Evolutionary conservation across 169 alveolate genomes (phyloP), one percentile per base, ranked within the genome.

Genomic region (Plasmodium relictum): DNA sequence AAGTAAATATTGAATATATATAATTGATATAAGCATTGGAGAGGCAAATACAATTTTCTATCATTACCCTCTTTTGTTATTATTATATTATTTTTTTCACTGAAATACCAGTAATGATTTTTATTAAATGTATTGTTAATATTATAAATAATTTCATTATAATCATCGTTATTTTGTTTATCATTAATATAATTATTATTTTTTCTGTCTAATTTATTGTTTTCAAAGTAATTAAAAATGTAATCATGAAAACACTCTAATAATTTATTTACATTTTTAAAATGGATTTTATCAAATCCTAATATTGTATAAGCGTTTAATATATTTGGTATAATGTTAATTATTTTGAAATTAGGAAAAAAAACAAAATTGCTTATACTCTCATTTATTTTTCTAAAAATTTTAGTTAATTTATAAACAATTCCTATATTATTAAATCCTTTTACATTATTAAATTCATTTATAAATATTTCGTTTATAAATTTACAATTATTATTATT

Each of bases 271-370:
- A 78, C 39, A 78, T 48, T 78, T 26, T 78, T 78, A 65, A 78
- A 58, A 52, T 78, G 78, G 45, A 78, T 78, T 63, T 78, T 78
- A 22, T 62, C 78, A 78, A 78, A 78, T 0, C 89, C 89, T 56
- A 78, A 24, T 24, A 78, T 16, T 3, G 45, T 22, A 22, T 78
- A 78, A 37, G 78, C 63, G 44, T 58, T 48, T 24, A 78, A 58
- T 20, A 78, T 39, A 18, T 78, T 78, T 16, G 80, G 69, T 44
- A 78, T 78, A 54, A 78, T 56, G 16, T 65, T 63, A 58, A 70
- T 70, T 44, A 78, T 58, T 78, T 78, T 54, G 41, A 63, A 78
- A 50, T 42, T 63, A 63, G 89, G 89, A 4, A 20, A 0, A 9
- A 59, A 44, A n/a, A 44, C 31, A 78, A 78, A 63, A 41, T n/a